Conservation (phyloP, 768 basidiomycete species). For the Coprinopsis sp. region DNA sequence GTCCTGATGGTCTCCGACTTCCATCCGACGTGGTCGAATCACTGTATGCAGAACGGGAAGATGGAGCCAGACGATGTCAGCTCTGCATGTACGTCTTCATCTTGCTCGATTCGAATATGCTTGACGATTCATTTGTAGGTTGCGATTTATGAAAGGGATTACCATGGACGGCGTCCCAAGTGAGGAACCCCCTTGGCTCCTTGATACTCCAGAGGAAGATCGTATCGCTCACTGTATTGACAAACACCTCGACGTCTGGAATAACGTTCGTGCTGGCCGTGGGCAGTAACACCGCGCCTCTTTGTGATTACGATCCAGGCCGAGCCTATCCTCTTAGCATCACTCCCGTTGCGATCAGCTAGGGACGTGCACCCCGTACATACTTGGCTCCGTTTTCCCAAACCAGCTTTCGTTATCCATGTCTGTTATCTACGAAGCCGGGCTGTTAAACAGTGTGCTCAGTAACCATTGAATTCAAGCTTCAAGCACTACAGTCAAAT, state of each 20-base stretch:
- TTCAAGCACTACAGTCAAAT: constrained; percentile 24
- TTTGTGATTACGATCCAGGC: too few relatives aligned
- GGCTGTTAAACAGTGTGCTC: neutral
- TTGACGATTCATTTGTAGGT: neutral
- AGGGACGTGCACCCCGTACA: constrained; percentile 1
- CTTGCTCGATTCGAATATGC: neutral
- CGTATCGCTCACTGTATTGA: too few relatives aligned
- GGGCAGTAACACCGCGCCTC: too few relatives aligned
- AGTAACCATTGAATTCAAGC: neutral
- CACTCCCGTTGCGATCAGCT: too few relatives aligned
- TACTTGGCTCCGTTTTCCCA: neutral
- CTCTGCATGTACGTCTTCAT: constrained; percentile 47
- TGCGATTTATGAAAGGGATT: neutral
- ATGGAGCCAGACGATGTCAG: constrained; percentile 34
- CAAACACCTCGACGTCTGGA: too few relatives aligned
- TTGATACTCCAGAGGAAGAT: too few relatives aligned
- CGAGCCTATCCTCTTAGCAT: too few relatives aligned
- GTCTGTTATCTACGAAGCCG: neutral
- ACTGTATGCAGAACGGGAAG: constrained; percentile 35
- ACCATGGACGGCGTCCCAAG: too few relatives aligned
- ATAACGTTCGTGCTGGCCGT: too few relatives aligned
- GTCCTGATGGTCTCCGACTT: constrained; percentile 37
- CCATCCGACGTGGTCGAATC: constrained; percentile 38
- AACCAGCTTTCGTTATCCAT: neutral
- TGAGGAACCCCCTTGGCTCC: too few relatives aligned